These are phyloP conservation scores for Coix lacrymajobi DNA, from an alignment of 176 grass and related monocot species.

Conservation along the genomic window DNA sequence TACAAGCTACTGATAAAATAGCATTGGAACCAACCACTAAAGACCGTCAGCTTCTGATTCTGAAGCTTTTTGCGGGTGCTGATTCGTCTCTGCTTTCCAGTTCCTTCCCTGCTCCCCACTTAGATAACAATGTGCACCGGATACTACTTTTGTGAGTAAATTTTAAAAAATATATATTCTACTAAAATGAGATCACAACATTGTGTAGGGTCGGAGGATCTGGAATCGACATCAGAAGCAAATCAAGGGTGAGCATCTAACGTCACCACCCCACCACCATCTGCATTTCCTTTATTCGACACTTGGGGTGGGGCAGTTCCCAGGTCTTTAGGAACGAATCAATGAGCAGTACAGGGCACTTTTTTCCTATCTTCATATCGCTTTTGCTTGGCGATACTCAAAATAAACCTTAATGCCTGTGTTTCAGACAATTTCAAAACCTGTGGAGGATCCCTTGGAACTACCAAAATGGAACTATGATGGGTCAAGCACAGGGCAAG, in stretches of 20 bases:
- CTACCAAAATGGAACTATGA: constrained; percentile 98
- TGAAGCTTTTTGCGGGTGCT: neutral
- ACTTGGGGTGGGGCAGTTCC: neutral
- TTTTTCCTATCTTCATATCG: neutral
- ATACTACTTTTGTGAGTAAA: neutral
- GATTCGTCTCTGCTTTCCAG: constrained; percentile 13
- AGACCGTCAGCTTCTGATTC: neutral
- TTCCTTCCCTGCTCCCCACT: constrained; percentile 6
- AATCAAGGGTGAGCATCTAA: constrained; percentile 65
- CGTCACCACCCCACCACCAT: neutral
- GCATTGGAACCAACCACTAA: neutral
- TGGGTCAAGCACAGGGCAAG: constrained; percentile 98
- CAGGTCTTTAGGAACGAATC: neutral
- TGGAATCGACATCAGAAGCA: constrained; percentile 97
- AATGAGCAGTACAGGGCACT: neutral
- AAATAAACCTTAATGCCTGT: neutral
- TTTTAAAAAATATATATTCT: neutral
- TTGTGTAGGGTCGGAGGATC: constrained; percentile 85
- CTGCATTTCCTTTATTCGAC: neutral
- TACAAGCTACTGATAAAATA: neutral
- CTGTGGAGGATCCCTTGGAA: constrained; percentile 87
- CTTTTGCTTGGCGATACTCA: neutral
- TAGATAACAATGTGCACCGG: neutral
- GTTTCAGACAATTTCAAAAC: constrained; percentile 64
- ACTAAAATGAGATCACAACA: neutral